Base-by-base conservation (phyloP, 2,329 filamentous ascomycete genomes). In the Alternaria viburni region DNA sequence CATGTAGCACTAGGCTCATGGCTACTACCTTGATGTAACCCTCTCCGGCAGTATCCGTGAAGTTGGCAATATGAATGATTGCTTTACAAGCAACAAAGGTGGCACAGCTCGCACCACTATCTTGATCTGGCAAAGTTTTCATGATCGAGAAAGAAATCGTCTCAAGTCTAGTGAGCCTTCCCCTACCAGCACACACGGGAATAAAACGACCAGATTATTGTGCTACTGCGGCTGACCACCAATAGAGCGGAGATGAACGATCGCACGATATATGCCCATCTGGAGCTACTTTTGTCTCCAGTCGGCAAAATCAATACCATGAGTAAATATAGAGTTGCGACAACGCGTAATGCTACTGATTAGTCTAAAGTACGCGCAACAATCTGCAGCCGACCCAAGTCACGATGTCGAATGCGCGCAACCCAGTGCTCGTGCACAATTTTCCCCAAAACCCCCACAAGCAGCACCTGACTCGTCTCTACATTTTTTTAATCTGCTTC, bases 401-500 rank as follows among this genome's bases (percentile, higher is more conserved):
- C 36, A 41, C 36, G n/a, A 41, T 11, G 6, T 41, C 36, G 36
- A 41, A 41, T 41, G 36, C 36, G 36, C 36, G 36, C 36, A 41
- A 41, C n/a, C 36, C n/a, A 41, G 36, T 41, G n/a, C 36, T 41
- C 36, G 6, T 41, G 36, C n/a, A 5, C 36, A 3, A 41, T 41
- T 1, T 41, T 41, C 36, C 36, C n/a, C 6, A 41, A 41, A 5
- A 36, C 5, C 32, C 32, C 32, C 32, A 36, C 32, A 41, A 41
- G 36, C 36, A 41, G 36, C 36, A 41, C 36, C n/a, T 41, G 36
- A 41, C 36, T 41, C 3, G 25, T 12, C 47, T 45, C 41, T 60
- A 74, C 13, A 71, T 23, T 68, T 81, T 84, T 67, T 79, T 79
- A 6, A 84, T 74, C 21, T 77, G 74, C 70, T 87, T 87, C 68